Evolutionary conservation across 2,329 filamentous ascomycete species (phyloP), one percentile per base, ranked within the genome.

Genomic region (Chaetomium sp.): DNA sequence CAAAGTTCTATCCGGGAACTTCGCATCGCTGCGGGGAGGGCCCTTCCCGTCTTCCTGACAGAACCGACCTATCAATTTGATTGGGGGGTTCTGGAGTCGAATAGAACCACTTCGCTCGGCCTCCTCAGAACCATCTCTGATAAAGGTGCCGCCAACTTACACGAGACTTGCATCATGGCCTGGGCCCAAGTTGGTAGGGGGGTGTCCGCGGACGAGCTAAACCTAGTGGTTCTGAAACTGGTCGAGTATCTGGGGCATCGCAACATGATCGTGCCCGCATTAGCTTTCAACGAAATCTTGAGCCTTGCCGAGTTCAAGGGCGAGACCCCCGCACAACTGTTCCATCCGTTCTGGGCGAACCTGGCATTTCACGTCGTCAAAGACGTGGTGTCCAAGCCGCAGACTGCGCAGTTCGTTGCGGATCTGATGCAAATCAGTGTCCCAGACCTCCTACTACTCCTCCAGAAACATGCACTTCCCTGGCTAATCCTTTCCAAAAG

Each of bases 301-400:
- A 85, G 84, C 58, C 77, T 97, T 49, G 87, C 91, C 1, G 80
- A 86, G 51, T 74, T 78, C 48, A 79, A 84, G 42, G 76, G 78
- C 3, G 76, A 82, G 40, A 86, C 82, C 1, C 79, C 86, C 1
- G 78, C 80, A 34, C 82, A 84, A 12, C 74, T 99, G 0, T 86
- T 97, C 55, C 84, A 86, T 54, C 91, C 92, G 0, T 97, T 91
- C 69, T 97, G 92, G 91, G 83, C 84, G 61, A 92, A 82, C 35
- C 77, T 99, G 45, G 91, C 90, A 0, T 87, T 92, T 57, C 81
- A 86, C 49, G 85, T 89, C 2, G 86, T 94, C 34, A 92, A 91
- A 68, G 89, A 96, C 64, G 79, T 97, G 58, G 79, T 86, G 27
- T 79, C 81, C 48, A 82, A 87, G 47, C 92, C 94, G n/a, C 89